These are phyloP conservation scores for Beauveria varroae DNA, from an alignment of 2,329 filamentous ascomycete genomes.

Conservation along the genomic window DNA sequence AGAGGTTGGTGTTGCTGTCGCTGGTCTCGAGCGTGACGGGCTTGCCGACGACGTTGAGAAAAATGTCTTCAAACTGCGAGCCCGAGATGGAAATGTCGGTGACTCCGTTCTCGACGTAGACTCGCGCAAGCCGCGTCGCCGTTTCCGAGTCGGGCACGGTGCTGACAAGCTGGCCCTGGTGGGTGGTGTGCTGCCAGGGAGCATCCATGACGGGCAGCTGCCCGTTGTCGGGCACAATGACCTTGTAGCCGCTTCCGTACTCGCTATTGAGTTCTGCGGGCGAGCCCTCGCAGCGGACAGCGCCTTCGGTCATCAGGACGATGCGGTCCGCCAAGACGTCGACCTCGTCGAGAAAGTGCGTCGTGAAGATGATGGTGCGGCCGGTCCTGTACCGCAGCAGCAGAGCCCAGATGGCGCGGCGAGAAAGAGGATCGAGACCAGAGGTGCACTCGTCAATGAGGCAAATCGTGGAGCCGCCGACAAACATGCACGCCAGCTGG, in stretches of 20 bases:
- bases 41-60: constrained; percentile 21
- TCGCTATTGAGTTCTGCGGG: constrained; percentile 57
- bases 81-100: constrained; percentile 24
- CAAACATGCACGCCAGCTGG: constrained; percentile 56
- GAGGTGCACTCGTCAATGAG: constrained; percentile 63
- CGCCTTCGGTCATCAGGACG: constrained; percentile 56
- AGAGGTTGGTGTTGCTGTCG: neutral
- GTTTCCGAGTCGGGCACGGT: constrained; percentile 34
- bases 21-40: constrained; percentile 8
- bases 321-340: constrained; percentile 63
- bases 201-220: neutral
- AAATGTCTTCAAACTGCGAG: constrained; percentile 27
- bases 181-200: neutral
- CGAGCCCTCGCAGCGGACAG: constrained; percentile 53
- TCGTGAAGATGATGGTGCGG: constrained; percentile 59
- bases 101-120: constrained; percentile 43
- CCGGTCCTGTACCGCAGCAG: constrained; percentile 54
- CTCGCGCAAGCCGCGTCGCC: constrained; percentile 20
- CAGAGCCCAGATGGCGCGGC: constrained; percentile 64
- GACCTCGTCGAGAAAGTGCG: constrained; percentile 66
- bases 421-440: constrained; percentile 58
- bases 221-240: constrained; percentile 29
- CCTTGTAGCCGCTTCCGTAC: constrained; percentile 56
- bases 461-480: constrained; percentile 59
- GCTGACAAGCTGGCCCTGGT: constrained; percentile 46